Percentiles rank a stretch among this genome's conserved stretches.
Conservation (phyloP, 208 protist species). For the Porcisia deanei region DNA sequence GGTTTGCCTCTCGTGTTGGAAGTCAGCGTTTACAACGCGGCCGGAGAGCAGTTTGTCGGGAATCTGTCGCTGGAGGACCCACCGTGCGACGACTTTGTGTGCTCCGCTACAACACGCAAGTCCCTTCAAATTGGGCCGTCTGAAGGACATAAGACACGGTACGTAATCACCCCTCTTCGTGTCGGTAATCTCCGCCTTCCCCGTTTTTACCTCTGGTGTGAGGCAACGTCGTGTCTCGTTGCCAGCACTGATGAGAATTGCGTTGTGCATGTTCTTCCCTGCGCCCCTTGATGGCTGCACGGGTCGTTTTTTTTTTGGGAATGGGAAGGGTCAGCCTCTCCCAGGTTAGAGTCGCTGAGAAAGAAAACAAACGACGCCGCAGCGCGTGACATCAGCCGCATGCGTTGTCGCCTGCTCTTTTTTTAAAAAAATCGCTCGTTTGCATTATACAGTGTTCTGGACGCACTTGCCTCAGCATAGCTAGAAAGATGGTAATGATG, state of each 20-base stretch:
- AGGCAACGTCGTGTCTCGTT: conserved; percentile 14
- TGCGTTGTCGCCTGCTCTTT: background rate
- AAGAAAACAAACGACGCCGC: background rate
- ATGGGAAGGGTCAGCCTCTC: background rate
- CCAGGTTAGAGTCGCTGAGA: background rate
- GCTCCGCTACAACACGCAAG: conserved; percentile 34
- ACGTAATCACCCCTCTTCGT: conserved; percentile 24
- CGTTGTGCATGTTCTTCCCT: conserved; percentile 28
- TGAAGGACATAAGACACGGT: conserved; percentile 13
- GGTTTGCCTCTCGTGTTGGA: conserved; percentile 39
- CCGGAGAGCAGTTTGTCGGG: conserved; percentile 31
- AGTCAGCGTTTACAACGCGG: conserved; percentile 41
- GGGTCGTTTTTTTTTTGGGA: background rate
- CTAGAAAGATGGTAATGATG: background rate
- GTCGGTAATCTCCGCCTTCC: conserved; percentile 28
- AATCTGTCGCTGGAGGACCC: conserved; percentile 48
- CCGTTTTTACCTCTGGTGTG: conserved; percentile 19
- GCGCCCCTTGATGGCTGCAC: background rate
- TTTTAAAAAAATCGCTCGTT: background rate
- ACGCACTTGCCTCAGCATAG: background rate
- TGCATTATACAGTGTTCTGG: background rate
- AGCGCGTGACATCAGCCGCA: background rate
- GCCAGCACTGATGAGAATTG: conserved; percentile 29
- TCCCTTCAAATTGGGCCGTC: conserved; percentile 36
- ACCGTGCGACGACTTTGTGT: conserved; percentile 33